Conservation (phyloP, 1,284 basidiomycete species). For the Testicularia cyperi region DNA sequence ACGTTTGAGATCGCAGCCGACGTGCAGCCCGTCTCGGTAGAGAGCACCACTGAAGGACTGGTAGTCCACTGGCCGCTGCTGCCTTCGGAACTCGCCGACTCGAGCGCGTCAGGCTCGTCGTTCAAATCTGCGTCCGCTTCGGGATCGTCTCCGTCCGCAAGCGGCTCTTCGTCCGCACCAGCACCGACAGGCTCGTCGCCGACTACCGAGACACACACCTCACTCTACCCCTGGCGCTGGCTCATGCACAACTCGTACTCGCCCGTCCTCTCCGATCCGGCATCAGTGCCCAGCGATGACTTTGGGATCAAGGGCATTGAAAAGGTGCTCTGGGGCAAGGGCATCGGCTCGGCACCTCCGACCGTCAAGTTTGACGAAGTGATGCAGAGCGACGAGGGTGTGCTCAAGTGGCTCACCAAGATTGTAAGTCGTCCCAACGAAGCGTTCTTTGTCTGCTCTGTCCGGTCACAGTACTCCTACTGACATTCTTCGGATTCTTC, state of each 20-base stretch:
- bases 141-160: neutral
- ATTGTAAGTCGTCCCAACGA: conserved; percentile 67
- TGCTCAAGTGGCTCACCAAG: conserved; percentile 79
- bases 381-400: conserved; percentile 72
- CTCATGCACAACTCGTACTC: conserved; percentile 74
- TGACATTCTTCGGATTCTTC: too few relatives aligned
- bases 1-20: conserved; percentile 82
- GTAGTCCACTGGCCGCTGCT: conserved; percentile 67
- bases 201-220: conserved; percentile 65
- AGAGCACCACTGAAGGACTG: conserved; percentile 68
- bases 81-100: conserved; percentile 17
- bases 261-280: conserved; percentile 63
- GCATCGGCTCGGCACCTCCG: conserved; percentile 75
- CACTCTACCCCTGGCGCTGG: conserved; percentile 85
- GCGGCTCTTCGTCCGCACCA: neutral
- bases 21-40: conserved; percentile 69
- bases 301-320: conserved; percentile 21
- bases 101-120: too few relatives aligned
- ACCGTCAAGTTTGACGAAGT: conserved; percentile 74
- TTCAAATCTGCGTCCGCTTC: neutral
- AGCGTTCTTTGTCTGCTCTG: too few relatives aligned
- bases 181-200: conserved; percentile 1
- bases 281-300: conserved; percentile 64
- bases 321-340: conserved; percentile 73
- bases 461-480: too few relatives aligned